Base-by-base conservation (phyloP, 495 filamentous ascomycete species). In the Daldinia loculata region DNA sequence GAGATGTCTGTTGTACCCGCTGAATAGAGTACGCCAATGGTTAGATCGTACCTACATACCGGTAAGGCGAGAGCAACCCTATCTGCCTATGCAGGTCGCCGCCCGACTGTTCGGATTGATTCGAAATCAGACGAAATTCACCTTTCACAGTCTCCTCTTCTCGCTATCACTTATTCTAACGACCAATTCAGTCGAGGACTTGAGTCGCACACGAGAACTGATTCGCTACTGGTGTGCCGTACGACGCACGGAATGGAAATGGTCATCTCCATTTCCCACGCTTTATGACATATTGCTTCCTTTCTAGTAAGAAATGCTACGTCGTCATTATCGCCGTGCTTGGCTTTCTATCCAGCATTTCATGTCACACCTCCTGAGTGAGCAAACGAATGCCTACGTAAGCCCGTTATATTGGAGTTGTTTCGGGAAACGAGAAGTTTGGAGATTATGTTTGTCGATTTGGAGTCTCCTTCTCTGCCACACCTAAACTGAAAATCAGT, bases 361-460 rank as follows among this genome's bases (percentile, higher is more conserved):
- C 56, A 30, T 59, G 66, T 73, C 36, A 51, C 48, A 73, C 66
- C 52, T 32, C 61, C 24, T 51, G 38, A 22, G 43, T 43, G 41
- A 57, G 60, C 61, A 69, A 73, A 66, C 66, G 43, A 66, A 39
- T 48, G 52, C 19, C 66, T 73, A 69, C 70, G 70, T 69, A 73
- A 73, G 70, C 70, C 36, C 7, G 60, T 56, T 64, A 65, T 63
- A 67, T 70, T 64, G 63, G 43, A 41, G 24, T 61, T 70, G 71
- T 74, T 71, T 74, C 66, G 71, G 67, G 60, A 74, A 45, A 67
- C 71, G 66, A 70, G 66, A 39, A 56, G 58, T 51, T 62, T 67
- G 36, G 24, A 52, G 34, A 24, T 17, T 5, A 32, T 74, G 67
- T 74, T 74, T 74, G 71, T 64, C 63, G 5, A 50, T 15, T 43